phyloP scores from a whole-genome alignment of 371 early-diverging fungal species.

The Actinomortierella ambigua region DNA sequence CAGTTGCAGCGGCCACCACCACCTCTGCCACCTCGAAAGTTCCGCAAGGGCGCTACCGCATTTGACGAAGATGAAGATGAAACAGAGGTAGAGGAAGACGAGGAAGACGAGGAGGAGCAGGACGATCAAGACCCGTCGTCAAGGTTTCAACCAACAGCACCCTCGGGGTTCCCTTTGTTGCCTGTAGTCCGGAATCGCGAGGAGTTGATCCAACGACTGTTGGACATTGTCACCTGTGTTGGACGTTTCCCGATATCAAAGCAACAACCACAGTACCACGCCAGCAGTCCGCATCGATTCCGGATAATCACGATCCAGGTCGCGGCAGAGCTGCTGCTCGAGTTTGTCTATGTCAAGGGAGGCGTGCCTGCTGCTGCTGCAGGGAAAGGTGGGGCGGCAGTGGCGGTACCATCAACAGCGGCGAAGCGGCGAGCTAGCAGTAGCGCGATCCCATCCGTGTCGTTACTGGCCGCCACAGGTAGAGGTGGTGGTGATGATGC shows the following conservation, averaged over 20 bases:
- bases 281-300: constrained; percentile 46
- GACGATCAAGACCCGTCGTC: constrained; percentile 3
- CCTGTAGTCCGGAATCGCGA: constrained; percentile 31
- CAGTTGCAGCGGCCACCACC: too few relatives aligned
- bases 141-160: background rate
- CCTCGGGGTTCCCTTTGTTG: constrained; percentile 4
- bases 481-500: too few relatives aligned
- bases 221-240: constrained; percentile 35
- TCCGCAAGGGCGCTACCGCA: too few relatives aligned
- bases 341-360: constrained; percentile 35
- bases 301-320: constrained; percentile 38
- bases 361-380: constrained; percentile 12
- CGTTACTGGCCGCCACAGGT: too few relatives aligned
- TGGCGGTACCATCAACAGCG: background rate
- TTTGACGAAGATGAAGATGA: constrained; percentile 13
- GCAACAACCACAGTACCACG: constrained; percentile 20
- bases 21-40: too few relatives aligned
- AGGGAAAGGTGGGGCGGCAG: constrained; percentile 16
- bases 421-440: background rate
- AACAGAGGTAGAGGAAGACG: background rate
- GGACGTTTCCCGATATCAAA: too few relatives aligned
- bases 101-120: background rate
- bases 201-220: constrained; percentile 29
- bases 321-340: constrained; percentile 35
- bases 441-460: too few relatives aligned